Base-by-base conservation (phyloP, 306 rosid genomes). In the Luffa acutangula region DNA sequence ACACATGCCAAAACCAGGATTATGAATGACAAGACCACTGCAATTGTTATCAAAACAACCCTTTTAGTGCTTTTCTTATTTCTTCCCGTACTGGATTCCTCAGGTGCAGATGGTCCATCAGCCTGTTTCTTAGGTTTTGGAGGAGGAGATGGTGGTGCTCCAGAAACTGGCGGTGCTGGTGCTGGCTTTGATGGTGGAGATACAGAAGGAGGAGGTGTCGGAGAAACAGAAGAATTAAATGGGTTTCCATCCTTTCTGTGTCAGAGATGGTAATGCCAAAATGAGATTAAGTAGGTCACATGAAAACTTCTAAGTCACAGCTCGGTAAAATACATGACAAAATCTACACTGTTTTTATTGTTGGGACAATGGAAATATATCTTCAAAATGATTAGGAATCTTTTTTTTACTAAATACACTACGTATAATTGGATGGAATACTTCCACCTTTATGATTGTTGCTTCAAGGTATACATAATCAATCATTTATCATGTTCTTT, bases 181-280 rank as follows among this genome's bases (percentile, higher is more conserved):
- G 90, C 60, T 20, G 87, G 82, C 56, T 81, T 76, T 51, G 54
- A 78, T 14, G 88, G 87, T 9, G 87, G 87, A 77, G 91, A 83
- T 75, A 59, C 80, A 79, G 97, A 88, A 48, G 81, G 90, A 81
- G 93, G 79, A 82, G 80, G 76, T 14, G 85, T 53, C 17, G 96
- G 92, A 81, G 93, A 85, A 37, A 80, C 33, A 65, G 94, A 87
- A 36, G 88, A 62, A 85, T 88, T 87, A 78, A 92, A 92, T 15
- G 76, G 97, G 82, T 94, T 92, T 86, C 98, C 98, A 84, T 88
- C 93, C 67, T 81, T 88, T 78, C 98, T 94, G 98, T 86, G 85
- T 33, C 53, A 79, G 25, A 73, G 81, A 78, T 59, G 80, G 48
- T 78, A 72, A 54, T 81, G 51, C 66, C 66, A 76, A 82, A 67